Evolutionary conservation across 805 yeast species (phyloP), one percentile per base, ranked within the genome.

Genomic region (Zygoascus ofunaensis): DNA sequence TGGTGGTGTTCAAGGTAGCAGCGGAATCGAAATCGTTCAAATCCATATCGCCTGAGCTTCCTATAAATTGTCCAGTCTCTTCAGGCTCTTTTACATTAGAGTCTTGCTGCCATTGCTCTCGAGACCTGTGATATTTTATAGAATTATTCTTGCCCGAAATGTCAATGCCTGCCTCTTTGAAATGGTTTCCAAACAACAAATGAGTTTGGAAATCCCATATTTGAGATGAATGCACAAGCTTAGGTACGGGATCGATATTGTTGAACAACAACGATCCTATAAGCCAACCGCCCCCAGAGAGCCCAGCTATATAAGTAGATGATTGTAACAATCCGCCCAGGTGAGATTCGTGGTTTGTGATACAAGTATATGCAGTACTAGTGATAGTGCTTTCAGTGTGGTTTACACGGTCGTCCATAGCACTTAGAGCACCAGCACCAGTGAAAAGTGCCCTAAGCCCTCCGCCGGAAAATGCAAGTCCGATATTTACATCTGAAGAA

Each of bases 261-360:
- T 84, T 83, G 57, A 74, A 64, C 0, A 73, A 76, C 24, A 84
- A 60, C 2, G 89, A 72, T 0, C 85, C 82, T n/a, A 84, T 66
- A 42, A 83, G 65, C 94, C 94, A 87, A 10, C 81, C 72, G 12
- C 95, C 94, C 17, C 95, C 95, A 7, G 87, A 79, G 18, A 87
- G 72, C 4, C 89, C 94, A 7, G 82, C 64, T 10, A 86, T 60
- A 55, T 86, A 86, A 8, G 81, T 73, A 0, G 86, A 58, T 10
- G 81, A 61, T 54, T 81, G 87, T 24, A 85, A 62, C 34, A 86
- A 61, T 2, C 94, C 90, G 28, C 87, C 87, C 15, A 40, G 17
- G 14, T 35, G 10, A 12, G 32, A 41, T 5, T 14, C 15, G 32
- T 34, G 30, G 18, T 39, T 24, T n/a, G 7, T 18, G 37, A 80